Base-by-base conservation (phyloP, 2,329 filamentous ascomycete genomes). In the Venturia nashicola region DNA sequence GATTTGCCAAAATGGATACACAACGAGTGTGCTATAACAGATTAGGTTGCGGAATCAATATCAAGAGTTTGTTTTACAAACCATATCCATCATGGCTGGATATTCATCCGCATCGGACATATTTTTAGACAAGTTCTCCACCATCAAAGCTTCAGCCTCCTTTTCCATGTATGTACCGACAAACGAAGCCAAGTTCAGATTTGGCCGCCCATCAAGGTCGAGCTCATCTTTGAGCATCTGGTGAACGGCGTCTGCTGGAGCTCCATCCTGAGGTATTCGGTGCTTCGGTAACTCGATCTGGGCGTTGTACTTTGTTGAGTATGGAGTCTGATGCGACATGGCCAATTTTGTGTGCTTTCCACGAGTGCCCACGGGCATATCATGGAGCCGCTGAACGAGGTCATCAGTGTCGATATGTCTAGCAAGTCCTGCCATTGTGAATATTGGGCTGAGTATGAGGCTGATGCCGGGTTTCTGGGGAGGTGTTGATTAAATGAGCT, bases 111-210 rank as follows among this genome's bases (percentile, higher is more conserved):
- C 84, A 71, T 90, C 87, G n/a, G 84, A 82, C 73, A 90, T 78
- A 69, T 90, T 90, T 75, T 90, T 90, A 65, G 81, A 79, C 51
- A 89, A 73, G 65, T 89, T 88, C 68, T 89, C 85, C 23, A 82
- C 75, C 79, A 90, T 86, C 54, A 90, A 78, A 64, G 82, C 76
- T 65, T 83, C 79, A 6, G 84, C 86, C 68, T 87, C 82, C 12
- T 80, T 78, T 70, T 90, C 87, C 83, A 89, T 86, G 70, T 87
- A 89, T 0, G 87, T 90, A 44, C 83, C 83, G 1, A 90, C 87
- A 65, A 90, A 90, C 68, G 82, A 83, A 34, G 87, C 86, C 34
- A 88, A 74, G 69, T 90, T 90, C 67, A 89, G 75, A 68, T 86
- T 87, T 0, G 87, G 86, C 59, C 81, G 79, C 36, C 86, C 84